Evolutionary conservation across 2,329 filamentous ascomycete species (phyloP), one percentile per base, ranked within the genome.

Genomic region (Trichoderma simmonsii): DNA sequence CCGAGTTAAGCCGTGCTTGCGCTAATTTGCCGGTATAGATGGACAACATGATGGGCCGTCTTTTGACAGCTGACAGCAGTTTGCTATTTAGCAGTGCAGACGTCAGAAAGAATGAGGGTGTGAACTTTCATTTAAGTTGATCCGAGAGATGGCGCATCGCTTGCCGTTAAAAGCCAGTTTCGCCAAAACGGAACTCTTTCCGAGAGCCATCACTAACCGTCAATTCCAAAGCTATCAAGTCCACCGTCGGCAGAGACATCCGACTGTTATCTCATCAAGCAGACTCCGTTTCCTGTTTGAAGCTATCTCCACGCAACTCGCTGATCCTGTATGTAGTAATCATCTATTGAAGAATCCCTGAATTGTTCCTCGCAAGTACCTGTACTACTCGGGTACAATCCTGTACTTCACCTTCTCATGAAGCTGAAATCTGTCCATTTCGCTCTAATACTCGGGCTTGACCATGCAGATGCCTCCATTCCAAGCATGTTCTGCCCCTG

Each of bases 1-100:
- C 66, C 66, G 66, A 61, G 26, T 18, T 59, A 39, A 69, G 56
- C 66, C 66, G 56, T 30, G 56, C 26, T 28, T 61, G 66, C 66
- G 66, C 66, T 69, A 69, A 61, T 34, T 51, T 56, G 34, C 7
- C 7, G n/a, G 39, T 30, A 6, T 24, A 26, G 21, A 32, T 21
- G 11, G 32, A 67, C 24, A 57, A 39, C 15, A 24, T 32, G 21
- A n/a, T 21, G 24, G 6, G 15, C 15, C 8, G 24, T n/a, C 24
- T 14, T 14, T 14, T 18, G 34, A 18, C 21, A 62, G 32, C 6
- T 39, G 59, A 26, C 36, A 48, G 60, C 15, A 63, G 36, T 39
- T 39, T 21, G 24, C 43, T 51, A 51, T 12, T n/a, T 54, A 54
- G 21, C 21, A 54, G 21, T 24, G 9, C 11, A 54, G 48, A 3